Conservation (phyloP, 2,329 filamentous ascomycete species). For the Apiospora kogelbergensis region DNA sequence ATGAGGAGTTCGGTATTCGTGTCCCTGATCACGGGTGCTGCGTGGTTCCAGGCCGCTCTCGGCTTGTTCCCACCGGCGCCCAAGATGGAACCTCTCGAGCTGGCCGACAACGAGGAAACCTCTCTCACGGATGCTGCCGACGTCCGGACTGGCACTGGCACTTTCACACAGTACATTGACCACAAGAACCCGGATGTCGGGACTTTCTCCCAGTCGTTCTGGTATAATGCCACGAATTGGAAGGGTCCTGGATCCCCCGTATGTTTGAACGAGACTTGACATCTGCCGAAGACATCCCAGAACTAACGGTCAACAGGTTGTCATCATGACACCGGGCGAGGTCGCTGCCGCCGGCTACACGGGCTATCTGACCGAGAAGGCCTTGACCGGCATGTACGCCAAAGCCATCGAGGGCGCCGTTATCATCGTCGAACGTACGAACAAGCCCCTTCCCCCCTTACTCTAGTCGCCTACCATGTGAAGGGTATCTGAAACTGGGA, state of each 20-base stretch:
- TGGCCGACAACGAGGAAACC: slow-evolving; percentile 16
- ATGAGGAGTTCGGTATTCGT: slow-evolving; percentile 17
- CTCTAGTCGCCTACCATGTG: background rate
- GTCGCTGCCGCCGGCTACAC: slow-evolving; percentile 43
- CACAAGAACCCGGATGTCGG: slow-evolving; percentile 55
- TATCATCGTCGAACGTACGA: slow-evolving; percentile 53
- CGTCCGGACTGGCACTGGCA: slow-evolving; percentile 17
- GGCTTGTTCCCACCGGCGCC: slow-evolving; percentile 20
- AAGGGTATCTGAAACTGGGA: background rate
- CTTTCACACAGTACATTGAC: slow-evolving; percentile 58
- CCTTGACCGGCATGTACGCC: slow-evolving; percentile 50
- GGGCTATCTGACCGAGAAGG: slow-evolving; percentile 50
- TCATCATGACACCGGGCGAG: slow-evolving; percentile 55
- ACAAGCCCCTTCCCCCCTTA: background rate
- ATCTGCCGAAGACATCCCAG: background rate
- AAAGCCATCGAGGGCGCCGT: slow-evolving; percentile 53
- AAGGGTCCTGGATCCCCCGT: slow-evolving; percentile 54
- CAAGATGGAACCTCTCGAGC: slow-evolving; percentile 16
- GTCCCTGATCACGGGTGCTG: slow-evolving; percentile 12
- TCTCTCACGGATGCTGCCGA: slow-evolving; percentile 18
- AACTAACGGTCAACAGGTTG: slow-evolving; percentile 31
- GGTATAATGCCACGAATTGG: slow-evolving; percentile 50
- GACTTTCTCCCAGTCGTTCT: slow-evolving; percentile 53
- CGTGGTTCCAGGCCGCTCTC: slow-evolving; percentile 16
- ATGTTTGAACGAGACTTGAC: slow-evolving; percentile 12